Conservation (phyloP, 306 rosid genomes). For the Dalbergia cultrata region DNA sequence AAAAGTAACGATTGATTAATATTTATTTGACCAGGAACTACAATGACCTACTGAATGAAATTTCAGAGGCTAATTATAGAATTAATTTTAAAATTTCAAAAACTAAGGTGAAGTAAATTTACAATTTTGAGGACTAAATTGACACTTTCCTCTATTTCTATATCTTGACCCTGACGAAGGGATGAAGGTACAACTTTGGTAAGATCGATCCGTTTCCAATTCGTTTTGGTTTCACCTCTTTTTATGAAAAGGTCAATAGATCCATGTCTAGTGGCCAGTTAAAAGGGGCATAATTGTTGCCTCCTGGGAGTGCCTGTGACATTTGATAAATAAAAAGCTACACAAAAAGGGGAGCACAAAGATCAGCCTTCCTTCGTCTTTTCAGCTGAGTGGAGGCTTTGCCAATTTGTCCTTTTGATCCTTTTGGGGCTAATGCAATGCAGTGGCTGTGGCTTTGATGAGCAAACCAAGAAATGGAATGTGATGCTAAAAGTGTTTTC, state of each 20-base stretch:
- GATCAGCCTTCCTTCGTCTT: constrained; percentile 45
- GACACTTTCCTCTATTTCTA: neutral
- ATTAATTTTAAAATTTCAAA: too few species aligned
- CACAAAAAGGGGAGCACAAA: constrained; percentile 43
- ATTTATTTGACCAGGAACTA: too few species aligned
- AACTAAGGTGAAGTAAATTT: too few species aligned
- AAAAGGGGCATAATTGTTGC: constrained; percentile 38
- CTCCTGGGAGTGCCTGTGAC: constrained; percentile 47
- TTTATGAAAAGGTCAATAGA: constrained; percentile 17
- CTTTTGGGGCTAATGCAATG: constrained; percentile 42
- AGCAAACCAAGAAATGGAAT: constrained; percentile 40
- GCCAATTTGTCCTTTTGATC: constrained; percentile 34
- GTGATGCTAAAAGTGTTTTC: constrained; percentile 18
- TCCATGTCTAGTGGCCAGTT: constrained; percentile 20
- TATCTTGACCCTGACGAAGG: constrained; percentile 13
- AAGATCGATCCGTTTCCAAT: constrained; percentile 21
- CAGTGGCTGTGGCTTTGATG: constrained; percentile 27
- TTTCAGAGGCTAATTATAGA: too few species aligned
- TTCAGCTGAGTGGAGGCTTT: constrained; percentile 48
- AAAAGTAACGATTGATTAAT: too few species aligned
- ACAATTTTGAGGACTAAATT: too few species aligned
- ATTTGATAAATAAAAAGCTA: constrained; percentile 39
- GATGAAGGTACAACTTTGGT: constrained; percentile 28
- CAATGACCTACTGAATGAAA: too few species aligned
- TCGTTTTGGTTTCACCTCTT: constrained; percentile 32